phyloP scores from a whole-genome alignment of 768 basidiomycete species.

The Tricholoma saponaceum region DNA sequence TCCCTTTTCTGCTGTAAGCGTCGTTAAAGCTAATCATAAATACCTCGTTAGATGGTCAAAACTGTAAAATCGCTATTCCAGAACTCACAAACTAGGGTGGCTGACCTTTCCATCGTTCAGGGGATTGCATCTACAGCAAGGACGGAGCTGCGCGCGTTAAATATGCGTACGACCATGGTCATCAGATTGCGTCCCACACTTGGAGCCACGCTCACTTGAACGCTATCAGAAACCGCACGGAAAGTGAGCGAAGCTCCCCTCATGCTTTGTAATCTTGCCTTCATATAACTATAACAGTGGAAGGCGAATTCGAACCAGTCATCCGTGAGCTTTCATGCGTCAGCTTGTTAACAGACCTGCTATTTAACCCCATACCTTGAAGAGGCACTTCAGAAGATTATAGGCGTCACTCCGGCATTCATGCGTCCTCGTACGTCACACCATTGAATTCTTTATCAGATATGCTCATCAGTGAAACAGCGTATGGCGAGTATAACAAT shows the following conservation, averaged over 20 bases:
- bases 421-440: conserved; percentile 33
- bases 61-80: too few relatives aligned
- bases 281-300: neutral
- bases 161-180: conserved; percentile 36
- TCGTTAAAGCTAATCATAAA: too few relatives aligned
- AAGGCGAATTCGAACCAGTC: neutral
- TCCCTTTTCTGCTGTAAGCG: neutral
- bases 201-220: conserved; percentile 40
- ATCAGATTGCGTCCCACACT: conserved; percentile 45
- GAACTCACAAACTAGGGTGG: too few relatives aligned
- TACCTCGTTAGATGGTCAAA: too few relatives aligned
- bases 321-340: neutral
- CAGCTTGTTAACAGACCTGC: neutral
- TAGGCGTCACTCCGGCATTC: conserved; percentile 34
- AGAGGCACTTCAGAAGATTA: conserved; percentile 36
- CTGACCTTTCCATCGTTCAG: neutral
- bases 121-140: conserved; percentile 33
- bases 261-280: neutral
- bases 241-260: neutral
- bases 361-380: neutral
- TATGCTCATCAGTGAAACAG: conserved; percentile 14
- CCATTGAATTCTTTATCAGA: neutral
- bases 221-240: conserved; percentile 8
- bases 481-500: conserved; percentile 38
- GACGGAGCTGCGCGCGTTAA: conserved; percentile 23